Base-by-base conservation (phyloP, 2,329 filamentous ascomycete genomes). In the Diplodia scrobiculata region DNA sequence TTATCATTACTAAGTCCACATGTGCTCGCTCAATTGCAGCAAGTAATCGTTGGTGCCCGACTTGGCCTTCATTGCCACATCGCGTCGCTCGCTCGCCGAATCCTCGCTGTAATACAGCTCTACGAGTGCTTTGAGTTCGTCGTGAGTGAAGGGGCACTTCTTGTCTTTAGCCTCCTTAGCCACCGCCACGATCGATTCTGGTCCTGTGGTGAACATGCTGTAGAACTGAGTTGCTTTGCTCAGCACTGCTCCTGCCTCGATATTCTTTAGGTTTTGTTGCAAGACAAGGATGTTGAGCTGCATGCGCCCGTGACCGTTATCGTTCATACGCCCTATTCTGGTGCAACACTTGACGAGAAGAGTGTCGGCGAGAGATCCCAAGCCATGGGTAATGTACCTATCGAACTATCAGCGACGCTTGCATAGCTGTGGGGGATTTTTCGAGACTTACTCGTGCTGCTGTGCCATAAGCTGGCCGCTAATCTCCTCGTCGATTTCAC, bases 181-280 rank as follows among this genome's bases (percentile, higher is more conserved):
- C 73, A 86, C 83, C 50, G 81, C 80, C 2, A 92, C 81, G 66
- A 92, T 86, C 10, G 82, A 84, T 55, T 91, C 88, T 0, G 87
- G 81, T 0, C 90, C 90, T 52, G 81, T 79, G 51, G 84, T 84
- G 72, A 91, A 92, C 45, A 94, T 76, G 21, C 84, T 83, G 73
- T 88, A 93, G 79, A 90, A 94, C 67, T 85, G 83, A 21, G 86
- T 84, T 0, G 89, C 86, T 41, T 86, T 81, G 3, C 83, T 82
- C 32, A 94, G 81, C 66, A 85, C 83, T 2, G 91, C 88, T 9
- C 84, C 85, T 1, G 86, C 83, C 77, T 95, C 92, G 63, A 99
- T 89, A 70, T 96, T 96, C 81, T 97, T 97, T 65, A 99, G 86
- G 73, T 97, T 97, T 76, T 99, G 95, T 79, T 98, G 94, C 62